Evolutionary conservation across 805 yeast genomes (phyloP).

Genomic region (Cyberlindnera suaveolens): DNA sequence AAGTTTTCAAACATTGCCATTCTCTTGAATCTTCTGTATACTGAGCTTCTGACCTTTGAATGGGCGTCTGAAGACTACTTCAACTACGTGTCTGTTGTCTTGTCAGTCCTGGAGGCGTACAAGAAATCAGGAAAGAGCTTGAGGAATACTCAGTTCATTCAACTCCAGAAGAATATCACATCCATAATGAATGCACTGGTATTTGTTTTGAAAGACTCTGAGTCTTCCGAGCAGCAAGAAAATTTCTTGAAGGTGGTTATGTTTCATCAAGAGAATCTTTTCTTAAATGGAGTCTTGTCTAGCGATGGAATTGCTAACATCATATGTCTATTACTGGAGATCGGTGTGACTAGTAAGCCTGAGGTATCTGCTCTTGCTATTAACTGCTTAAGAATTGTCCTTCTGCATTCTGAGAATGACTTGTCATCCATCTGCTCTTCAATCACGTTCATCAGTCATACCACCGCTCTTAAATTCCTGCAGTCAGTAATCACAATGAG

Average conservation of each 20-base stretch:
- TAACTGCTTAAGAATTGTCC: slow-evolving; percentile 27
- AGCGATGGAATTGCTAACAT: slow-evolving; percentile 30
- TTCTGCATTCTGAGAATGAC: slow-evolving; percentile 28
- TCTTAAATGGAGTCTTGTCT: slow-evolving; percentile 26
- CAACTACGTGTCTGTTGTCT: slow-evolving; percentile 20
- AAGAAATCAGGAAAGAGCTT: slow-evolving; percentile 11
- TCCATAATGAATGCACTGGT: slow-evolving; percentile 13
- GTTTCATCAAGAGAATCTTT: slow-evolving; percentile 27
- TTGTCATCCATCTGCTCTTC: slow-evolving; percentile 21
- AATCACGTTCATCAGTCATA: slow-evolving; percentile 21
- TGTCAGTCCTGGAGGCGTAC: slow-evolving; percentile 19
- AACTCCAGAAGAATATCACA: slow-evolving; percentile 13
- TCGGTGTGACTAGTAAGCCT: slow-evolving; percentile 11
- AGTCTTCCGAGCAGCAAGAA: slow-evolving; percentile 19
- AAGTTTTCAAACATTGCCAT: slow-evolving; percentile 17
- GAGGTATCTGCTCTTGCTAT: slow-evolving; percentile 17
- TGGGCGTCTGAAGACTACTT: slow-evolving; percentile 24
- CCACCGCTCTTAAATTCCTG: slow-evolving; percentile 18
- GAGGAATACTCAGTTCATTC: slow-evolving; percentile 13
- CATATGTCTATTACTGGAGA: slow-evolving; percentile 22
- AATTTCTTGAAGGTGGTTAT: slow-evolving; percentile 25
- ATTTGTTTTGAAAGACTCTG: slow-evolving; percentile 15
- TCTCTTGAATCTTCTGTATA: slow-evolving; percentile 14
- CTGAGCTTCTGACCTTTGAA: slow-evolving; percentile 18
- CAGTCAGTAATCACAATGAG: slow-evolving; percentile 17